These are phyloP conservation scores for Aspergillus sp. DNA, from an alignment of 2,329 filamentous ascomycete genomes.

Conservation along the genomic window DNA sequence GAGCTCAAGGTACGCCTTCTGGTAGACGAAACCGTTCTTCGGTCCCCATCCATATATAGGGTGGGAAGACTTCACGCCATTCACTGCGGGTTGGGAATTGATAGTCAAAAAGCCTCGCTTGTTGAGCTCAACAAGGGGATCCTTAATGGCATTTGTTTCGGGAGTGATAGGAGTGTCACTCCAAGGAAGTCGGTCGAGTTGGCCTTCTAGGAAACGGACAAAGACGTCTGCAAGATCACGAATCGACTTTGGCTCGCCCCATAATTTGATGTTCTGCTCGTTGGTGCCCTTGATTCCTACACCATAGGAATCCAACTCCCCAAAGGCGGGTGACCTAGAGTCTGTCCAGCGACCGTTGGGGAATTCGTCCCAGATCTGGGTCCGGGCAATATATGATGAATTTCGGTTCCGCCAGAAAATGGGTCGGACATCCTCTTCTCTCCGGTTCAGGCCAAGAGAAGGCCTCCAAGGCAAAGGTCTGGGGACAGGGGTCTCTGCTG, in stretches of 20 bases:
- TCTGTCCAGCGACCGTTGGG: slow-evolving; percentile 99
- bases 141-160: slow-evolving; percentile 76
- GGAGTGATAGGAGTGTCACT: slow-evolving; percentile 83
- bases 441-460: slow-evolving; percentile 82
- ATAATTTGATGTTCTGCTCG: slow-evolving; percentile 91
- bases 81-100: slow-evolving; percentile 94
- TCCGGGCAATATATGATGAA: slow-evolving; percentile 91
- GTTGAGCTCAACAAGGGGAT: slow-evolving; percentile 79
- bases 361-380: slow-evolving; percentile 98
- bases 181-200: slow-evolving; percentile 85
- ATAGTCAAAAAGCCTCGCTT: slow-evolving; percentile 85
- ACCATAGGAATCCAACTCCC: slow-evolving; percentile 90
- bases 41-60: slow-evolving; percentile 93
- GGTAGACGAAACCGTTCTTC: slow-evolving; percentile 92
- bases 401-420: slow-evolving; percentile 99
- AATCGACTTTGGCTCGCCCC: slow-evolving; percentile 80
- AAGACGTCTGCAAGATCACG: slow-evolving; percentile 82
- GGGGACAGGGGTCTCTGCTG: slow-evolving; percentile 73
- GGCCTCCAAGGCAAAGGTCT: slow-evolving; percentile 96
- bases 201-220: slow-evolving; percentile 77
- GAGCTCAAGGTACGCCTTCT: slow-evolving; percentile 95
- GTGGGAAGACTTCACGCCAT: slow-evolving; percentile 84
- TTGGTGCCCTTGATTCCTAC: slow-evolving; percentile 93
- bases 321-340: slow-evolving; percentile 91
- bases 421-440: slow-evolving; percentile 92